These are phyloP conservation scores for Diutina neorugosa DNA, from an alignment of 1,139 yeast genomes.

Conservation along the genomic window DNA sequence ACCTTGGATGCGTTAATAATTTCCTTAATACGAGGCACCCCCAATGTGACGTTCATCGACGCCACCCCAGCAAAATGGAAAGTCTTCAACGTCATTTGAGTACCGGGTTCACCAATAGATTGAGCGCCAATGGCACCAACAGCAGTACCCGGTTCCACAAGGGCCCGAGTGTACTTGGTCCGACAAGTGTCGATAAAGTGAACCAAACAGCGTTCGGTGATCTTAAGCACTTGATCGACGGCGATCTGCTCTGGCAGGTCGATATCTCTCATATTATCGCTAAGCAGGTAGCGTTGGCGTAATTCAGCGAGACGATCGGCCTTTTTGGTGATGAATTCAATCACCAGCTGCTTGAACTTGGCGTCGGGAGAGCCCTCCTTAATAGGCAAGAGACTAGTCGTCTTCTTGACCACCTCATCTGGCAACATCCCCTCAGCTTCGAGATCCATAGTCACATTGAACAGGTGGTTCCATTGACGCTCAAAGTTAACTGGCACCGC, in stretches of 20 bases:
- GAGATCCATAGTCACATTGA: conserved; percentile 52
- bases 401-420: conserved; percentile 45
- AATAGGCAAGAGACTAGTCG: conserved; percentile 38
- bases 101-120: conserved; percentile 98
- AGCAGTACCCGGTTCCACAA: conserved; percentile 98
- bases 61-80: conserved; percentile 99
- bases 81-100: conserved; percentile 97
- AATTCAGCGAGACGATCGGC: conserved; percentile 44
- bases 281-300: conserved; percentile 41
- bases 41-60: conserved; percentile 94
- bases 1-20: conserved; percentile 93
- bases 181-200: conserved; percentile 69
- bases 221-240: conserved; percentile 63
- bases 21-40: conserved; percentile 98
- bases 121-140: conserved; percentile 99
- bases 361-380: conserved; percentile 21
- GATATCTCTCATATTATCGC: conserved; percentile 26
- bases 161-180: conserved; percentile 75
- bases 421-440: conserved; percentile 55
- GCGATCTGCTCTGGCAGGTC: conserved; percentile 27
- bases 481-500: conserved; percentile 90
- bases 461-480: conserved; percentile 92
- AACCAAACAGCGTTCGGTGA: conserved; percentile 47
- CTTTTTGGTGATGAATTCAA: conserved; percentile 47
- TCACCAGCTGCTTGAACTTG: conserved; percentile 59